Percentiles rank a stretch among this genome's conserved stretches.
Conservation (phyloP, 495 filamentous ascomycete genomes). For the Hypoxylon cercidicola region DNA sequence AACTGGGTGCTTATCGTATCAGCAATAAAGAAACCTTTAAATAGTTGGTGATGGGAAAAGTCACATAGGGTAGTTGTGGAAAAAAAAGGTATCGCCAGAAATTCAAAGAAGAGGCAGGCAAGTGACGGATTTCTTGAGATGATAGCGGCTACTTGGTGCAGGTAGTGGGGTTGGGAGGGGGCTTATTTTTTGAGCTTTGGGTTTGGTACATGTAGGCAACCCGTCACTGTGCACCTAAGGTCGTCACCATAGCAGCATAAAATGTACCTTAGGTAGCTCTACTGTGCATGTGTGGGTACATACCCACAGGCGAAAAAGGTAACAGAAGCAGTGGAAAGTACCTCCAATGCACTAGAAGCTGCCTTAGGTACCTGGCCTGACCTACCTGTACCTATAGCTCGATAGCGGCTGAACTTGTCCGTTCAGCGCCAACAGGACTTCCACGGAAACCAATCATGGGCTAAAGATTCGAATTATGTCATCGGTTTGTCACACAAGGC, state of each 20-base stretch:
- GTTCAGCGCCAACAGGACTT: slow-evolving; percentile 20
- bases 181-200: slow-evolving; percentile 22
- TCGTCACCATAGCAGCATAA: background rate
- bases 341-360: too few relatives aligned
- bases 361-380: too few relatives aligned
- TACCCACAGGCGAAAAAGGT: background rate
- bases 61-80: slow-evolving; percentile 14
- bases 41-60: slow-evolving; percentile 6
- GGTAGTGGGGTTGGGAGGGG: slow-evolving; percentile 19
- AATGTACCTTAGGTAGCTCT: background rate
- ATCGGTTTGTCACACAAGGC: slow-evolving; percentile 26
- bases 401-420: slow-evolving; percentile 35
- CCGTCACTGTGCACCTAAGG: too few relatives aligned
- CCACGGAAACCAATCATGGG: slow-evolving; percentile 24
- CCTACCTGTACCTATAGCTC: slow-evolving; percentile 1
- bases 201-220: slow-evolving; percentile 5
- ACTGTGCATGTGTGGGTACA: too few relatives aligned
- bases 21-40: slow-evolving; percentile 10
- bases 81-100: slow-evolving; percentile 41
- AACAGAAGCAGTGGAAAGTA: too few relatives aligned
- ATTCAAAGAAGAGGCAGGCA: slow-evolving; percentile 35
- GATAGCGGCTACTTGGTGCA: slow-evolving; percentile 35
- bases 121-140: slow-evolving; percentile 35
- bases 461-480: slow-evolving; percentile 33
- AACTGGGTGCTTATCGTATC: slow-evolving; percentile 3